Evolutionary conservation across 2,329 filamentous ascomycete genomes (phyloP), one percentile per base, ranked within the genome.

Genomic region (Pseudogymnoascus sp.): DNA sequence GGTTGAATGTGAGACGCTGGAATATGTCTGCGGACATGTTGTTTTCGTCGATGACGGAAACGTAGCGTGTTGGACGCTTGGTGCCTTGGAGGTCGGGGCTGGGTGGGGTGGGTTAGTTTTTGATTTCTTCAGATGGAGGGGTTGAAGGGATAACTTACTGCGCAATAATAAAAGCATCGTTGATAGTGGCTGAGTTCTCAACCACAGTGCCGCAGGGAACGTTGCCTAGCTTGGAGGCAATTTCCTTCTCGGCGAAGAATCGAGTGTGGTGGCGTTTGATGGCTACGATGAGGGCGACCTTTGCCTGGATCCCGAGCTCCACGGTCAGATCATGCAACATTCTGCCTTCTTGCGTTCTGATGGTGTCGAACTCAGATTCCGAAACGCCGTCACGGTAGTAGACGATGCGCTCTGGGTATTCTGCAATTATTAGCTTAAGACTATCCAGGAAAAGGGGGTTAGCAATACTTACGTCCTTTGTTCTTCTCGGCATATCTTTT

Each of bases 211-310:
- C 99, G 72, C 0, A 90, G 95, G 2, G 94, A 93, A 0, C 93
- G 93, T 0, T 82, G 66, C 96, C 95, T 55, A 80, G 81, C 71
- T 99, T 94, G 3, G 76, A 81, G 7, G 78, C 74, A 3, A 63
- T 64, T 7, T 67, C 71, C 62, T 82, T 80, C 15, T 74, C 75
- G 0, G 77, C 74, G 77, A 97, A 97, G 73, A 96, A 92, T 12
- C 94, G 89, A 60, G 96, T 86, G 69, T 97, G 93, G 67, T 99
- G 94, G 3, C 94, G 88, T 81, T 99, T 99, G 1, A 90, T 92
- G 1, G 90, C 92, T 42, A 97, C 83, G 39, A 96, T 84, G 8
- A 96, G 91, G 0, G 92, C 92, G 69, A 97, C 87, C 72, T 89
- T 89, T 12, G 68, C 66, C 65, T 69, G 33, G 18, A 21, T 27